Conservation (phyloP, 2,329 filamentous ascomycete genomes). For the Aaosphaeria pasadenensis region DNA sequence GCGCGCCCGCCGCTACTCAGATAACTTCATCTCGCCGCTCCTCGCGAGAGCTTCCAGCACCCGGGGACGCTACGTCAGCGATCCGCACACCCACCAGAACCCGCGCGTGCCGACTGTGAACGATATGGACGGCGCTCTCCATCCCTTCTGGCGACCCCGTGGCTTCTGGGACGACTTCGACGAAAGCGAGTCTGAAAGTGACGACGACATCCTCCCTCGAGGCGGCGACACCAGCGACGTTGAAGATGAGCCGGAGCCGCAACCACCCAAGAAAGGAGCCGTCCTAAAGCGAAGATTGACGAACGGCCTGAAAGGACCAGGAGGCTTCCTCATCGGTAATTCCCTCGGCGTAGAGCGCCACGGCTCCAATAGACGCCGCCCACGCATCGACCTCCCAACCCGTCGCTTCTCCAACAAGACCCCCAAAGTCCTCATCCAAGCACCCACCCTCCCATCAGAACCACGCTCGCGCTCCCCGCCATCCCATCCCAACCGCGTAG, state of each 20-base stretch:
- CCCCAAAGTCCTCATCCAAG: constrained; percentile 24
- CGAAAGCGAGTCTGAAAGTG: constrained; percentile 38
- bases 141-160: constrained; percentile 62
- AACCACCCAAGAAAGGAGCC: constrained; percentile 11
- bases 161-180: constrained; percentile 61
- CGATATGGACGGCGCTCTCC: constrained; percentile 46
- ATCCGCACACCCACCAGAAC: constrained; percentile 17
- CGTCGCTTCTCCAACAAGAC: constrained; percentile 10
- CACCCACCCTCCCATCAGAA: constrained; percentile 18
- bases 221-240: constrained; percentile 48
- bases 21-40: constrained; percentile 42
- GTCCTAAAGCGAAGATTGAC: constrained; percentile 28
- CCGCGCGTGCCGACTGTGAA: constrained; percentile 26
- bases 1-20: constrained; percentile 45
- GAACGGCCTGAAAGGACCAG: constrained; percentile 39
- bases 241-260: constrained; percentile 11
- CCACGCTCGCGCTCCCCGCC: constrained; percentile 10
- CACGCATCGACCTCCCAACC: constrained; percentile 23
- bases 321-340: constrained; percentile 53
- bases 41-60: constrained; percentile 29
- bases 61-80: constrained; percentile 18
- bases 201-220: constrained; percentile 37
- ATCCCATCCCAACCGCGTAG: constrained; percentile 15
- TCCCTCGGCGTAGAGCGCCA: constrained; percentile 54
- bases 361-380: constrained; percentile 29